Evolutionary conservation across 2,329 filamentous ascomycete genomes (phyloP).

Genomic region (Plectosphaerella plurivora): DNA sequence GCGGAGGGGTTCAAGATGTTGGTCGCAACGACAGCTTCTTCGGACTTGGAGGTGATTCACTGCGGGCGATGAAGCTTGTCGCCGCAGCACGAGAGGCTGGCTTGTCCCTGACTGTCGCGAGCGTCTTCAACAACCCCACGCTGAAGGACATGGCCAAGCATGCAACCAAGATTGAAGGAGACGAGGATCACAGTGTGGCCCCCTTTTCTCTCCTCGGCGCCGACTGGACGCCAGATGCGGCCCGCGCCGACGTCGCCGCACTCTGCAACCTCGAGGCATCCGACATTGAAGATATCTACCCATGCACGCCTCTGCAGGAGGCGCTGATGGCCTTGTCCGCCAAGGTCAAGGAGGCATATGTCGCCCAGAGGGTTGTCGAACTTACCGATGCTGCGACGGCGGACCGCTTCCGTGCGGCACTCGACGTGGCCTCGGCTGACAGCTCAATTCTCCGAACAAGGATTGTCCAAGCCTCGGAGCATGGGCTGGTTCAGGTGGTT

Average conservation of each 20-base stretch:
- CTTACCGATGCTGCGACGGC: constrained; percentile 30
- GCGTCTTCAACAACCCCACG: constrained; percentile 39
- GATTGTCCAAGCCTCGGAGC: constrained; percentile 38
- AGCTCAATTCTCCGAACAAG: constrained; percentile 42
- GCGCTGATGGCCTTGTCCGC: constrained; percentile 48
- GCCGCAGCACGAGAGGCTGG: constrained; percentile 33
- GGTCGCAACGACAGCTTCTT: constrained; percentile 40
- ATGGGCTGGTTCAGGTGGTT: constrained; percentile 43
- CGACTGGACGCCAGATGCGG: constrained; percentile 26
- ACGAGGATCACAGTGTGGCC: constrained; percentile 12
- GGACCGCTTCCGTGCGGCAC: constrained; percentile 34
- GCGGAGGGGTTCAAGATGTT: constrained; percentile 22
- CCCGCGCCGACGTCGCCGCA: constrained; percentile 30
- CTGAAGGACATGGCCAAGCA: constrained; percentile 38
- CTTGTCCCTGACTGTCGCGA: constrained; percentile 37
- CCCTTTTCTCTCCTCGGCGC: constrained; percentile 34
- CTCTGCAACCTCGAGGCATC: constrained; percentile 31
- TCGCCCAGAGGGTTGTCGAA: constrained; percentile 43
- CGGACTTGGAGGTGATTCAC: constrained; percentile 44
- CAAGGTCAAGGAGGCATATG: constrained; percentile 46
- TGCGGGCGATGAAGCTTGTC: constrained; percentile 47
- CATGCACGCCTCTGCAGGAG: constrained; percentile 50
- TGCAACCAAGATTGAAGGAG: constrained; percentile 17
- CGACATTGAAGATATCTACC: constrained; percentile 45
- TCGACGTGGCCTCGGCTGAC: constrained; percentile 29